These are phyloP conservation scores for Geum urbanum DNA, from an alignment of 306 rosid species.

Conservation along the genomic window DNA sequence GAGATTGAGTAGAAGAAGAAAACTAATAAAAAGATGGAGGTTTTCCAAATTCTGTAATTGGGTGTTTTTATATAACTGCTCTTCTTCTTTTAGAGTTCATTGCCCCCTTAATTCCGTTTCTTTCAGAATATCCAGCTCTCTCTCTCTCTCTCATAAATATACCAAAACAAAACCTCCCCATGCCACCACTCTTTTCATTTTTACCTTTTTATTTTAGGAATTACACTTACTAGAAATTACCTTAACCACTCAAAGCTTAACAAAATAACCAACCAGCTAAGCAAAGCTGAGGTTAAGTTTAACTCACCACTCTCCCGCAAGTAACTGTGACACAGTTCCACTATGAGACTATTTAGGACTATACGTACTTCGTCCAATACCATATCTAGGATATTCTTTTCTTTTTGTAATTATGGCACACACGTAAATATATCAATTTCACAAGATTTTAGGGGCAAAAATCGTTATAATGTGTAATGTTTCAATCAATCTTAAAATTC, in stretches of 20 bases:
- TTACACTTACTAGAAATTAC: not conserved
- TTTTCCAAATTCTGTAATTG: conserved; percentile 17
- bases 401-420: not conserved
- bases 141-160: not conserved
- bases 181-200: not conserved
- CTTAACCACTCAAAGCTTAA: not conserved
- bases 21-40: not conserved
- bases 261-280: not conserved
- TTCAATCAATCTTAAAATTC: not conserved
- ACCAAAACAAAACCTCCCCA: not conserved
- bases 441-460: not conserved
- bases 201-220: not conserved
- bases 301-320: not conserved
- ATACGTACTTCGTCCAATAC: not conserved
- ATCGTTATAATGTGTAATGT: not conserved
- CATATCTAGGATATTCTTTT: not conserved
- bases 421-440: not conserved
- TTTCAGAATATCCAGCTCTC: not conserved
- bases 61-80: conserved; percentile 14
- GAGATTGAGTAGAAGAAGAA: not conserved
- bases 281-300: not conserved
- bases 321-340: not conserved
- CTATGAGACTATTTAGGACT: conserved; percentile 3
- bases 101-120: not conserved
- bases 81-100: not conserved